A percentile compares a stretch with the other conserved stretches of the same genome.
Conservation (phyloP, 106 monocot species). For the Posidonia australis region DNA sequence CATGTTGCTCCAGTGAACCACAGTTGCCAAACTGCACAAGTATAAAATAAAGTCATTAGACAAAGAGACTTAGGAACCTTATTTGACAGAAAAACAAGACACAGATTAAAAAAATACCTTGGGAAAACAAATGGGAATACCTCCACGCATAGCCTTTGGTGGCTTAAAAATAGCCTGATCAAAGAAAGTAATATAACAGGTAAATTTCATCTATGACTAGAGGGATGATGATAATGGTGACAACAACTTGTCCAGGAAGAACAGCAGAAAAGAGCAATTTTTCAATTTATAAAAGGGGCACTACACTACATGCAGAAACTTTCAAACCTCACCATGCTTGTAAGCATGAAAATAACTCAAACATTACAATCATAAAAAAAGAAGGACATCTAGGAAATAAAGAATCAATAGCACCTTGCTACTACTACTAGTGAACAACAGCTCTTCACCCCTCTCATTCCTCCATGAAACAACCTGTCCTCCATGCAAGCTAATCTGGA, state of each 20-base stretch:
- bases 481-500: constrained; percentile 82
- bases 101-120: constrained; percentile 37
- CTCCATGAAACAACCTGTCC: constrained; percentile 88
- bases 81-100: neutral
- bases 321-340: neutral
- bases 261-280: neutral
- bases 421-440: constrained; percentile 79
- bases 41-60: neutral
- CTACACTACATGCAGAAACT: neutral
- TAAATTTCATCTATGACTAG: too few relatives aligned
- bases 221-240: too few relatives aligned
- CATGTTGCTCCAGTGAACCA: constrained; percentile 81
- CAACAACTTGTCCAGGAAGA: neutral
- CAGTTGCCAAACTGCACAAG: constrained; percentile 61
- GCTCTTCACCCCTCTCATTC: constrained; percentile 78
- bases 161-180: constrained; percentile 75
- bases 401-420: constrained; percentile 44
- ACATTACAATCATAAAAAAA: neutral
- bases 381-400: neutral
- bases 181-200: neutral
- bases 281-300: neutral
- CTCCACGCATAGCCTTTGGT: constrained; percentile 63
- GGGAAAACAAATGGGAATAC: constrained; percentile 85
- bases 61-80: neutral
- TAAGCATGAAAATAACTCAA: neutral